Evolutionary conservation across 148 eudicot species (phyloP).

Genomic region (Silene latifolia): DNA sequence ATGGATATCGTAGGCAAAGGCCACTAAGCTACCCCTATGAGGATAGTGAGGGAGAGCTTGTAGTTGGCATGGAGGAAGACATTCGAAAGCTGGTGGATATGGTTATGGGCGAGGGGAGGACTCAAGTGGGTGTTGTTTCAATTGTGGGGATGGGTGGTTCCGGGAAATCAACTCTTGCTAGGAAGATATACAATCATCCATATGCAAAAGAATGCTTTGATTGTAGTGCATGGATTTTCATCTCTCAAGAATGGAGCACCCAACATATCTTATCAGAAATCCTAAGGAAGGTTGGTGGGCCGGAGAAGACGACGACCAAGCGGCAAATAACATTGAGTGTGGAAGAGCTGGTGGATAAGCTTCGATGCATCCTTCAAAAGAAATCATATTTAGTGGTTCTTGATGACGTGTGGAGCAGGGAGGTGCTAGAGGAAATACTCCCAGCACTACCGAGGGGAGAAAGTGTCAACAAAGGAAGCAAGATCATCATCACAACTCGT

Average conservation of each 20-base stretch:
- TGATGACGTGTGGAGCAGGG: constrained; percentile 36
- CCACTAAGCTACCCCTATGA: constrained; percentile 23
- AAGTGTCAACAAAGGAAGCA: constrained; percentile 17
- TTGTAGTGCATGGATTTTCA: constrained; percentile 29
- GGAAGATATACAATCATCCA: constrained; percentile 29
- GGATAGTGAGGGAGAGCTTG: not conserved
- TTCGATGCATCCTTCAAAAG: constrained; percentile 5
- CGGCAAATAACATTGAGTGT: constrained; percentile 7
- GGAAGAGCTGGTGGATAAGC: constrained; percentile 28
- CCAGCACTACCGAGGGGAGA: constrained; percentile 16
- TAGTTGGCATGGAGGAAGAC: constrained; percentile 24
- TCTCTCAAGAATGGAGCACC: constrained; percentile 36
- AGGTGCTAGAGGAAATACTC: constrained; percentile 27
- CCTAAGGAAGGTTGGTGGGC: constrained; percentile 21
- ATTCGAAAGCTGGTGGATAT: constrained; percentile 15
- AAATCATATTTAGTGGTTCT: constrained; percentile 28
- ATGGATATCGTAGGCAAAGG: not conserved
- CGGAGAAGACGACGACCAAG: not conserved
- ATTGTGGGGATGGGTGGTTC: constrained; percentile 38
- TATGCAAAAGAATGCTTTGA: constrained; percentile 20
- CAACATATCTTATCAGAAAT: constrained; percentile 23
- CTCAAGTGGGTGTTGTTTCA: constrained; percentile 9
- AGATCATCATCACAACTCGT: constrained; percentile 38
- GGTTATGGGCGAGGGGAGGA: constrained; percentile 15
- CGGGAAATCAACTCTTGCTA: constrained; percentile 34